Evolutionary conservation across 139 green algal species (phyloP), one percentile per base, ranked within the genome.

Genomic region (Ulvella scutata): DNA sequence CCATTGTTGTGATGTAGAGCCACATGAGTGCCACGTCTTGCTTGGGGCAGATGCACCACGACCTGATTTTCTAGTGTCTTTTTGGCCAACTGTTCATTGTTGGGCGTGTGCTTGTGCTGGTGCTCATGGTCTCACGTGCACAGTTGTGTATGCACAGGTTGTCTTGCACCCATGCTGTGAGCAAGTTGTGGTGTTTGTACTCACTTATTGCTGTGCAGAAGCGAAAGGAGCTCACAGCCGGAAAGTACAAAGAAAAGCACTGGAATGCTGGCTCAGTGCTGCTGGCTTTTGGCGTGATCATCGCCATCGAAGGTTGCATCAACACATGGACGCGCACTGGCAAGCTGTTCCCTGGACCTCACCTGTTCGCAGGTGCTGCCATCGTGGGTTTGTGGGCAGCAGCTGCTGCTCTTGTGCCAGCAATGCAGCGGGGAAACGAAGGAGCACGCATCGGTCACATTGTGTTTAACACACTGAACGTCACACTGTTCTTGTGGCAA

Each of bases 401-500:
- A 4, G 95, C 95, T 21, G 92, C 95, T 0, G 78, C 90, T 0
- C 85, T 98, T 60, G 88, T 96, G 43, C 94, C 94, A 2, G 79
- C 84, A 4, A 99, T 99, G 95, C 87, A 96, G 78, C 97, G 96
- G 84, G 95, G 95, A 72, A 94, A 98, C 82, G 80, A 98, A 4
- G 88, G 75, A 21, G 94, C 95, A 2, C 83, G 95, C 61, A 91
- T 73, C 67, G 72, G 76, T 3, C 95, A 99, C 87, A 98, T 99
- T 73, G 85, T 82, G 7, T 79, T 97, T 31, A 99, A 99, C 80
- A 43, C 74, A 4, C 21, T 92, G 62, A 97, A 96, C 80, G 3
- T 97, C 2, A 78, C 75, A 2, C 85, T 99, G 0, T 98, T 99
- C 76, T 59, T 82, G 2, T 98, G 87, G 84, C 91, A 96, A 84